Base-by-base conservation (phyloP, 805 yeast species). In the Aciculoconidium aculeatum region DNA sequence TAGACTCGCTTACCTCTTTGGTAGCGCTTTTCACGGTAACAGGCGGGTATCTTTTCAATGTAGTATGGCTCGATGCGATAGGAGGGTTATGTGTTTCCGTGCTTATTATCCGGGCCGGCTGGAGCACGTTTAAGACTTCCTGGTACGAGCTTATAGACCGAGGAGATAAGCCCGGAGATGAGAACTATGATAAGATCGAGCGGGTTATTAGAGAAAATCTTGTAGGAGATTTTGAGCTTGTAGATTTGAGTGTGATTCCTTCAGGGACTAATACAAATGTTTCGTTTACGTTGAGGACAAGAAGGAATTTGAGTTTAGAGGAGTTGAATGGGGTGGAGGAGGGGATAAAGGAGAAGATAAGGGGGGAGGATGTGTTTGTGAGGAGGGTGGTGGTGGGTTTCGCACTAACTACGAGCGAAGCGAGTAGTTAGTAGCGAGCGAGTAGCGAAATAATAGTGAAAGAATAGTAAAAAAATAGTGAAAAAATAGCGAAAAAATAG, bases 11-110 rank as follows among this genome's bases (percentile, higher is more conserved):
- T 44, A 94, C 97, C 1, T 85, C 96, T 0, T 67, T 81, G 13
- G 97, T 90, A 6, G 96, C 97, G 0, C 69, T 90, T 12, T 71
- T 77, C 4, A 87, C 97, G 1, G 92, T 92, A 29, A 72, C 94
- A 0, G 78, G 88, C 2, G 94, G 96, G 18, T 79, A 82, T 42
- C 64, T 85, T 36, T 72, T 87, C 38, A 72, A 78, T 39, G 71
- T 85, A 21, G 77, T 77, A 24, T 86, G 96, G 78, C 60, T 92
- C 32, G 98, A 92, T 53, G 83, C 96, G 2, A 70, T 86, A 32
- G 98, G 97, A 38, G 98, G 97, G 0, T 53, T 88, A 17, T 50
- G 85, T 4, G 97, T 92, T 6, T 86, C 96, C 0, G 67, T 70
- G 2, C 62, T 92, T 44, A 80, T 92, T 33, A 74, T 88, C 39